Conservation (phyloP, 495 filamentous ascomycete species). For the Penicillium subrubescens region DNA sequence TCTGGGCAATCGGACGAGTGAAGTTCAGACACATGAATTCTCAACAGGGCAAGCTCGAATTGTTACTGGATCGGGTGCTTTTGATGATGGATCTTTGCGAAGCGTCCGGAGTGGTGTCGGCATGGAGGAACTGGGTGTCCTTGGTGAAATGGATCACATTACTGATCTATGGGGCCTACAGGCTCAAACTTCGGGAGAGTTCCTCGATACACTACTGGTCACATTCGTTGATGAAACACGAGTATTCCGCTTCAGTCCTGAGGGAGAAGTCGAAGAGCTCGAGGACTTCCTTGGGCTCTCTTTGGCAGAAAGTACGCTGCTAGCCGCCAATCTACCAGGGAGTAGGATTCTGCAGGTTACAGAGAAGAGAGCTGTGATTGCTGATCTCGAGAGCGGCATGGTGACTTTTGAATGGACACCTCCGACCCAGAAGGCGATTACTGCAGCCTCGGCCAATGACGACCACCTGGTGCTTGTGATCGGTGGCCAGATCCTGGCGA, state of each 20-base stretch:
- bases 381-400: slow-evolving; percentile 71
- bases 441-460: slow-evolving; percentile 73
- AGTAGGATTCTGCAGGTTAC: slow-evolving; percentile 80
- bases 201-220: slow-evolving; percentile 71
- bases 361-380: slow-evolving; percentile 57
- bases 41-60: slow-evolving; percentile 94
- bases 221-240: slow-evolving; percentile 85
- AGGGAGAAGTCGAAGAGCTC: slow-evolving; percentile 85
- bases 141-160: slow-evolving; percentile 78
- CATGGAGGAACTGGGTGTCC: slow-evolving; percentile 80
- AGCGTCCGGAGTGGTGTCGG: slow-evolving; percentile 93
- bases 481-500: slow-evolving; percentile 67
- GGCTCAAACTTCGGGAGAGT: slow-evolving; percentile 46
- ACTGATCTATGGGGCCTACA: slow-evolving; percentile 68
- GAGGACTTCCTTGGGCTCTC: slow-evolving; percentile 69
- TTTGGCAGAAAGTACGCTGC: slow-evolving; percentile 71
- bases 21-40: slow-evolving; percentile 80
- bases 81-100: slow-evolving; percentile 80
- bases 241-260: slow-evolving; percentile 71
- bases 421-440: slow-evolving; percentile 61
- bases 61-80: slow-evolving; percentile 87
- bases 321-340: slow-evolving; percentile 63
- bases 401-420: slow-evolving; percentile 69
- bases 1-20: slow-evolving; percentile 78
- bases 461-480: slow-evolving; percentile 69